phyloP scores from a whole-genome alignment of 1,284 basidiomycete genomes.

The Apiotrichum brassicae region DNA sequence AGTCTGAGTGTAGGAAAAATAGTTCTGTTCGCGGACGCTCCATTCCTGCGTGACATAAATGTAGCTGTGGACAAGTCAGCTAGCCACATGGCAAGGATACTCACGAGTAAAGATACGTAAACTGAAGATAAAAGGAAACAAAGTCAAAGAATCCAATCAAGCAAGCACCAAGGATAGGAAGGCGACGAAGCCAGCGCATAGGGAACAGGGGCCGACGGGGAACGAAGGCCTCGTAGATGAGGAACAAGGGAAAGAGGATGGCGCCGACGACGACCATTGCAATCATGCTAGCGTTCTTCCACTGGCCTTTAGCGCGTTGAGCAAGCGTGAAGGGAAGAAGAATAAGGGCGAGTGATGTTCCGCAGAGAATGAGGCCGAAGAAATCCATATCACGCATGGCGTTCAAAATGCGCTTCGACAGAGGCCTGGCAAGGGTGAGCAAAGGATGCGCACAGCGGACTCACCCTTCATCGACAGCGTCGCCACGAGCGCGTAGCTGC shows the following conservation, averaged over 20 bases:
- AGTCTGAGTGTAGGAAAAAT: constrained; percentile 42
- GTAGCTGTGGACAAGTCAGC: constrained; percentile 20
- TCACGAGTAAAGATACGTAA: constrained; percentile 40
- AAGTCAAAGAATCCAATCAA: constrained; percentile 67
- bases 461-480: not conserved
- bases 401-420: constrained; percentile 11
- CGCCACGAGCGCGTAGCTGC: not conserved
- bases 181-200: constrained; percentile 55
- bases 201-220: constrained; percentile 50
- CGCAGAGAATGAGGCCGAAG: constrained; percentile 62
- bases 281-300: constrained; percentile 37
- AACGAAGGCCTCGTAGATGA: constrained; percentile 47
- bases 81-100: constrained; percentile 5
- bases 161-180: constrained; percentile 57
- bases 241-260: constrained; percentile 45
- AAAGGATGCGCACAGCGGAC: constrained; percentile 2
- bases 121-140: constrained; percentile 52
- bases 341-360: constrained; percentile 56
- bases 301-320: constrained; percentile 46
- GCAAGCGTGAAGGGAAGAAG: constrained; percentile 62
- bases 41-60: constrained; percentile 42
- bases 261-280: constrained; percentile 48
- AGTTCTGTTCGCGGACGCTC: constrained; percentile 33
- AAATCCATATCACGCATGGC: constrained; percentile 33
- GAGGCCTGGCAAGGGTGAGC: constrained; percentile 18